Evolutionary conservation across 352 stramenopile species (phyloP), one percentile per base, ranked within the genome.

Genomic region (Phytopythium boreale): DNA sequence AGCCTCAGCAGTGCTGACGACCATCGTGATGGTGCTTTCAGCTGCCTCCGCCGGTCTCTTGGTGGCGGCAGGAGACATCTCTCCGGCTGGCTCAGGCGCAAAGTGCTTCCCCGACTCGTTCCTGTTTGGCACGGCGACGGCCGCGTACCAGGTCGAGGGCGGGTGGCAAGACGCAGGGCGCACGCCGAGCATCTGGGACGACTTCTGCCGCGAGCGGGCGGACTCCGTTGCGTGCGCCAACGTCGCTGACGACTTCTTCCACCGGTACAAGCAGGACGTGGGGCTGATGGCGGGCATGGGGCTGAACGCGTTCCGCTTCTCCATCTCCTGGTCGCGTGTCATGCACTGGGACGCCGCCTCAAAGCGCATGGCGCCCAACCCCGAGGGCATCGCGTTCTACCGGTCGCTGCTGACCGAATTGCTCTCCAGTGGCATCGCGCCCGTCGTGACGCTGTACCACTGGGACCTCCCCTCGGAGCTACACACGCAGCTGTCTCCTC

Each of bases 401-500:
- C 88, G 96, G 66, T 61, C 76, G 17, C 64, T 98, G 12, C 93
- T 98, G 64, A 76, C 97, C 69, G 73, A 77, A 55, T 69, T 98
- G 19, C 44, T 90, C 31, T 70, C 62, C 26, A 74, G 72, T 31
- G 76, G 76, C 63, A 98, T 98, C 56, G 74, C 82, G 56, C 93
- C 96, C 27, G 82, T 95, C 50, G 77, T 98, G 4, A 98, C 91
- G 14, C 71, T 98, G 10, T 98, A 97, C 69, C 94, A 98, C 73
- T 98, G 94, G 94, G 94, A 98, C 73, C 65, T 98, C 24, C 96
- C 96, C n/a, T 77, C 93, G 49, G 63, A 66, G 43, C 67, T 98
- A 17, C 71, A 97, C 64, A 80, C 87, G 31, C 68, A 87, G 55
- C 85, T 91, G 61, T 69, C 76, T 15, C 71, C 71, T 9, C 78